Percentiles rank a stretch among this genome's conserved stretches.
Conservation (phyloP, 768 basidiomycete genomes). For the Mycena galopus region DNA sequence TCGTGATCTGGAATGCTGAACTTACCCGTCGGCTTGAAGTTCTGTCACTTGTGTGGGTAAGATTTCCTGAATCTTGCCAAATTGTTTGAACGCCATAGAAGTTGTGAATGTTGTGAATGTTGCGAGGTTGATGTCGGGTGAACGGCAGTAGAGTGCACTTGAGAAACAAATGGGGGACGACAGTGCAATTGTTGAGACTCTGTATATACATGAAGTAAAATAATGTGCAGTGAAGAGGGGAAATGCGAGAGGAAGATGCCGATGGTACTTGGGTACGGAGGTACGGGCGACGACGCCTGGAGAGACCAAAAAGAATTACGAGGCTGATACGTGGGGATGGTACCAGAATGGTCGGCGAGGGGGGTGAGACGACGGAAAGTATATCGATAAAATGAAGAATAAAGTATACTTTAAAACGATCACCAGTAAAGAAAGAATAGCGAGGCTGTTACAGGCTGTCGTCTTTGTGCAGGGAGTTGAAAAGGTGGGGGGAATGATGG, state of each 20-base stretch:
- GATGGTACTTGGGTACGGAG: conserved; percentile 37
- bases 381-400: conserved; percentile 86
- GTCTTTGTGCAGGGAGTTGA: conserved; percentile 64
- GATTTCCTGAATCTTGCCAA: conserved; percentile 25
- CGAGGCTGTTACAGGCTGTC: conserved; percentile 60
- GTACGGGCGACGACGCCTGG: conserved; percentile 30
- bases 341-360: conserved; percentile 39
- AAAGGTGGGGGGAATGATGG: conserved; percentile 64
- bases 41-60: conserved; percentile 33
- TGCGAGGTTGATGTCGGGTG: conserved; percentile 3
- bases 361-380: conserved; percentile 47
- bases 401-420: conserved; percentile 81
- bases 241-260: conserved; percentile 31
- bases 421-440: conserved; percentile 59
- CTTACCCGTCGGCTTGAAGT: conserved; percentile 24
- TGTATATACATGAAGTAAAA: conserved; percentile 37
- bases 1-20: conserved; percentile 32
- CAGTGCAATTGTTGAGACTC: conserved; percentile 31
- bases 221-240: conserved; percentile 36
- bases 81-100: conserved; percentile 22
- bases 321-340: conserved; percentile 19
- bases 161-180: conserved; percentile 23
- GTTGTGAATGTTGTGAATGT: conserved; percentile 29
- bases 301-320: conserved; percentile 31
- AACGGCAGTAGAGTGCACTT: not conserved